Evolutionary conservation across 2,329 filamentous ascomycete species (phyloP).

Genomic region (Trichoderma brevicompactum): DNA sequence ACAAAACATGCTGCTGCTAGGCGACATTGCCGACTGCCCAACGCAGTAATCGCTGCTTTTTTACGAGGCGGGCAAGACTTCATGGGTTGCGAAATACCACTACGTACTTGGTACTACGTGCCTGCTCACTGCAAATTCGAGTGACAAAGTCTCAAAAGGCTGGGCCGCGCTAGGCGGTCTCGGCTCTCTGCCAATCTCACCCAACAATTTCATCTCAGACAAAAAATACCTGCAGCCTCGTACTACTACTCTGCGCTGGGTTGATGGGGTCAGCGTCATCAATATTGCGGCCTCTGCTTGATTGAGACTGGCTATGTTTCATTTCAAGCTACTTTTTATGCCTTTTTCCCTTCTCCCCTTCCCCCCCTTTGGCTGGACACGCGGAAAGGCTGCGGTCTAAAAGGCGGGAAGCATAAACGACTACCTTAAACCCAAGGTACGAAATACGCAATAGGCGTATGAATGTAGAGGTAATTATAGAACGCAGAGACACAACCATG

Average conservation of each 20-base stretch:
- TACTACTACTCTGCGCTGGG: neutral
- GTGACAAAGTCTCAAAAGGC: neutral
- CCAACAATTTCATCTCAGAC: constrained; percentile 9
- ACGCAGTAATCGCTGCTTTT: no score
- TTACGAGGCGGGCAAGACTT: neutral
- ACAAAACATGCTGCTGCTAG: neutral
- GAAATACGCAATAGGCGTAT: neutral
- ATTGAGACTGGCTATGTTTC: constrained; percentile 5
- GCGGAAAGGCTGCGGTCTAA: neutral
- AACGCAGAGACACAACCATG: neutral
- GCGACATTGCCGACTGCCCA: no score
- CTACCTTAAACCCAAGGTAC: no score
- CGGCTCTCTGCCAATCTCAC: constrained; percentile 11
- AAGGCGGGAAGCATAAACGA: neutral
- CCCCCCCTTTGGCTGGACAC: neutral
- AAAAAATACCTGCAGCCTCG: neutral
- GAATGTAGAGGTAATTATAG: constrained; percentile 1
- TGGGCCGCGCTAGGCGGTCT: constrained; percentile 14
- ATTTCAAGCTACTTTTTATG: constrained; percentile 19
- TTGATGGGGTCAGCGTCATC: neutral
- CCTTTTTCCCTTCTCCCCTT: neutral
- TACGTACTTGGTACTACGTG: neutral
- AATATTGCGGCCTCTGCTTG: neutral
- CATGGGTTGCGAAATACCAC: neutral
- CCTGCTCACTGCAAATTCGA: neutral